phyloP scores from a whole-genome alignment of 345 rosid genomes.

The Turritis glabra region DNA sequence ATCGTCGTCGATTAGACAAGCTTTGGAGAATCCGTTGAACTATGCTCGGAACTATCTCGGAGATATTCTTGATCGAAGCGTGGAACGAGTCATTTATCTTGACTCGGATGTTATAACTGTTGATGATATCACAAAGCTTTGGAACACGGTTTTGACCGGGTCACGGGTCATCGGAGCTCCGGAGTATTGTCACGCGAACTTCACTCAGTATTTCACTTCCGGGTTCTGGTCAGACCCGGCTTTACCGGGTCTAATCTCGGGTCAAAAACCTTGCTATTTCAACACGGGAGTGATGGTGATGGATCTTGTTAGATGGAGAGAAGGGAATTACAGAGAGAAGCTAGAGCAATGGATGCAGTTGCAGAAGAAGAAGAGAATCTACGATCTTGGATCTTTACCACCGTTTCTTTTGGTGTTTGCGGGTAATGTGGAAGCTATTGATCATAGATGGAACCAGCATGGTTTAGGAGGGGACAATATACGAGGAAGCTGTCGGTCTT shows the following conservation, averaged over 20 bases:
- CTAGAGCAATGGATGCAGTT: slow-evolving; percentile 89
- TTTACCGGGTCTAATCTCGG: slow-evolving; percentile 55
- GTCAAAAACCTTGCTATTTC: slow-evolving; percentile 78
- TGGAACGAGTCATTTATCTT: slow-evolving; percentile 88
- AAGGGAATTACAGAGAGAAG: slow-evolving; percentile 65
- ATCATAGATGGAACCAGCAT: slow-evolving; percentile 96
- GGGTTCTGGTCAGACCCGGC: slow-evolving; percentile 83
- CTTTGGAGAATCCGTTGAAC: slow-evolving; percentile 89
- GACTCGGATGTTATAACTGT: slow-evolving; percentile 82
- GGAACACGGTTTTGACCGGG: slow-evolving; percentile 61
- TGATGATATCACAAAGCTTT: slow-evolving; percentile 80
- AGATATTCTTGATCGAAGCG: slow-evolving; percentile 72
- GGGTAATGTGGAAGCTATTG: slow-evolving; percentile 76
- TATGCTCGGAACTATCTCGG: slow-evolving; percentile 92
- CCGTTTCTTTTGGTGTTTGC: slow-evolving; percentile 87
- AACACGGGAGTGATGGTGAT: slow-evolving; percentile 99
- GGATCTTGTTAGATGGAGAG: slow-evolving; percentile 85
- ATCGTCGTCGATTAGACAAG: slow-evolving; percentile 83
- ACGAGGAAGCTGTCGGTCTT: slow-evolving; percentile 73
- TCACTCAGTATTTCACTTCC: slow-evolving; percentile 81
- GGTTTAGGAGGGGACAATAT: slow-evolving; percentile 96
- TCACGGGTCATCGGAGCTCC: slow-evolving; percentile 89
- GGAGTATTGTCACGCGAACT: slow-evolving; percentile 92
- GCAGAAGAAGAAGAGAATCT: slow-evolving; percentile 73
- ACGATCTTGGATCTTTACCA: slow-evolving; percentile 91